Evolutionary conservation across 768 basidiomycete genomes (phyloP), one percentile per base, ranked within the genome.

Genomic region (Mrakia hoshinonis): DNA sequence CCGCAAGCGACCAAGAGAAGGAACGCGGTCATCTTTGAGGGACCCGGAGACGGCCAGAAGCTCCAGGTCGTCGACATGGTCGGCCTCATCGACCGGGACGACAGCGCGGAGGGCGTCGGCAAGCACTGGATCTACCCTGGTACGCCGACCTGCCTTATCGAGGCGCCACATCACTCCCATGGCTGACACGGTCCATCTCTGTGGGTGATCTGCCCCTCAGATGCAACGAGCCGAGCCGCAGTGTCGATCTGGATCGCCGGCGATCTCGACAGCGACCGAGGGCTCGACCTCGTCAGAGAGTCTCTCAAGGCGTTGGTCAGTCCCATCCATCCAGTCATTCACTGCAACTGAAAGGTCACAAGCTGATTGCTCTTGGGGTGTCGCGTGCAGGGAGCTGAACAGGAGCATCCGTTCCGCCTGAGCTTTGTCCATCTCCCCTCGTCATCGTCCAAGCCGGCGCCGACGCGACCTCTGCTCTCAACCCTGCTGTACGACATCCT

Each of bases 391-490:
- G 51, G 55, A 10, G 22, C 81, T 31, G 58, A 61, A 34, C 34
- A 61, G 58, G 36, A 31, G 31, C 31, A 61, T 3, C 82, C 78
- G 48, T 83, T 84, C 10, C 87, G 92, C 38, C 65, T 91, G n/a
- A 82, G 87, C 0, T 89, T 94, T 78, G 80, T 94, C 39, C 91
- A 92, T 78, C 87, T 89, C 71, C 87, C 91, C 1, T 73, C 79
- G 10, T 67, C 70, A 20, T 75, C 77, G 20, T 63, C 58, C 22
- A 64, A 61, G 79, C 7, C 75, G 75, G 4, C 77, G 76, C 13
- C 76, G 78, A 26, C 87, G 85, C 70, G 78, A 31, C 39, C 67
- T 46, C 67, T 68, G 20, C 75, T 79, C 15, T 80, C 80, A 6
- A 77, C 76, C 0, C 51, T 77, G 0, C 62, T 79, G 3, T 77